These are phyloP conservation scores for Pyricularia grisea DNA, from an alignment of 2,329 filamentous ascomycete species.

Conservation along the genomic window DNA sequence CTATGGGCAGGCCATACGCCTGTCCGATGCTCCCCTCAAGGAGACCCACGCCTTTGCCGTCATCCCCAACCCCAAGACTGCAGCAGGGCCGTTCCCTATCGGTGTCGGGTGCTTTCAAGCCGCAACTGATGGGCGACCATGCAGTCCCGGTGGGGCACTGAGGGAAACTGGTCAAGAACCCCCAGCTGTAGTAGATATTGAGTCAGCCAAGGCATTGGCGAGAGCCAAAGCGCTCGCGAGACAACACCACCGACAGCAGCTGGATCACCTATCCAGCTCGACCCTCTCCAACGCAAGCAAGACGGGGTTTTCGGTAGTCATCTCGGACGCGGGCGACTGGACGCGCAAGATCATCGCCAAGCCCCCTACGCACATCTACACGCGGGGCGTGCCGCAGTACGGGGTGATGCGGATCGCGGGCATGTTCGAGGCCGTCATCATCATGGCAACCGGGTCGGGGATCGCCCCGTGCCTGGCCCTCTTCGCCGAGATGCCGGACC, in stretches of 20 bases:
- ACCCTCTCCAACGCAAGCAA: constrained; percentile 22
- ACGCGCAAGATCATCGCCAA: constrained; percentile 43
- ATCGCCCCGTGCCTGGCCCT: constrained; percentile 54
- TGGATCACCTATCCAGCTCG: not conserved
- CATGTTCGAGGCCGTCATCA: constrained; percentile 45
- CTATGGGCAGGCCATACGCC: constrained; percentile 45
- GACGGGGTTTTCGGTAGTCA: constrained; percentile 52
- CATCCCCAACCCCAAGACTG: constrained; percentile 46
- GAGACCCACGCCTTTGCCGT: constrained; percentile 74
- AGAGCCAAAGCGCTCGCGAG: not conserved
- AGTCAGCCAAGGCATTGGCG: constrained; percentile 8
- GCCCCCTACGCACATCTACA: constrained; percentile 46
- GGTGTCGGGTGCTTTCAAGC: not conserved
- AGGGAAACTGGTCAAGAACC: not conserved
- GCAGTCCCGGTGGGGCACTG: not conserved
- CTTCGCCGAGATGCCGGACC: constrained; percentile 32
- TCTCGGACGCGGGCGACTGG: constrained; percentile 59
- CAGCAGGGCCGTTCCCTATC: not conserved
- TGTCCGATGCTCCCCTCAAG: constrained; percentile 52
- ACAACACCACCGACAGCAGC: not conserved
- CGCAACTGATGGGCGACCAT: too few species aligned
- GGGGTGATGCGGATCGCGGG: constrained; percentile 49
- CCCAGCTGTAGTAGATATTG: not conserved
- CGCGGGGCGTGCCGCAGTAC: constrained; percentile 47
- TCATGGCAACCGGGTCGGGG: constrained; percentile 55